phyloP scores from a whole-genome alignment of 306 rosid genomes.

The Medicago truncatula region DNA sequence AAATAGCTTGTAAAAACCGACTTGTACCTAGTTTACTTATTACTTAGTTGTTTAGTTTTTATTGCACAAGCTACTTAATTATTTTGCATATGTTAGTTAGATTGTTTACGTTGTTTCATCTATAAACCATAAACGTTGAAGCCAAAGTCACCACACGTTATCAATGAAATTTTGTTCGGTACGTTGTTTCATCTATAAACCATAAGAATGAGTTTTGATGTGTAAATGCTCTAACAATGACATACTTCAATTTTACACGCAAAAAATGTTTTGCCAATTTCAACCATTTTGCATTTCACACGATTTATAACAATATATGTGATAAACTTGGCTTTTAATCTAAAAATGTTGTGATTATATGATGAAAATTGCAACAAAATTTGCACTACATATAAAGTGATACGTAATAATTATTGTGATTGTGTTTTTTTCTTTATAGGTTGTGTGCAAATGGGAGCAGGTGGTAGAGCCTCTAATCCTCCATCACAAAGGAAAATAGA shows the following conservation, averaged over 20 bases:
- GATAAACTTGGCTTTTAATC: no score
- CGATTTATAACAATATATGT: neutral
- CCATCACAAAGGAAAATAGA: slow-evolving; percentile 35
- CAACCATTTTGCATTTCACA: neutral
- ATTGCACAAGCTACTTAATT: no score
- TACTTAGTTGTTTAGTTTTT: neutral
- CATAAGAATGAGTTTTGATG: no score
- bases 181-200: no score
- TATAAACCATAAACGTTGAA: no score
- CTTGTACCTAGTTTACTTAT: neutral
- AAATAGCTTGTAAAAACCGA: no score
- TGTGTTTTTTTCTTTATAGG: slow-evolving; percentile 4
- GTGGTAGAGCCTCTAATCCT: slow-evolving; percentile 60
- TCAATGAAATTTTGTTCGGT: no score
- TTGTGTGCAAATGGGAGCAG: slow-evolving; percentile 67
- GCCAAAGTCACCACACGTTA: neutral
- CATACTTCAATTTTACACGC: neutral
- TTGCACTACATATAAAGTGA: no score
- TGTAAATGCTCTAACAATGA: neutral
- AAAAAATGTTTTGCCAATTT: no score
- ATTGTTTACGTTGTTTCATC: neutral
- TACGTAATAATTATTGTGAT: neutral
- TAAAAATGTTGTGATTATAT: no score
- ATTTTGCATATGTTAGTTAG: neutral
- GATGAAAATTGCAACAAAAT: no score